Evolutionary conservation across 768 basidiomycete genomes (phyloP), one percentile per base, ranked within the genome.

Genomic region (Omphalotus guepiniiformis): DNA sequence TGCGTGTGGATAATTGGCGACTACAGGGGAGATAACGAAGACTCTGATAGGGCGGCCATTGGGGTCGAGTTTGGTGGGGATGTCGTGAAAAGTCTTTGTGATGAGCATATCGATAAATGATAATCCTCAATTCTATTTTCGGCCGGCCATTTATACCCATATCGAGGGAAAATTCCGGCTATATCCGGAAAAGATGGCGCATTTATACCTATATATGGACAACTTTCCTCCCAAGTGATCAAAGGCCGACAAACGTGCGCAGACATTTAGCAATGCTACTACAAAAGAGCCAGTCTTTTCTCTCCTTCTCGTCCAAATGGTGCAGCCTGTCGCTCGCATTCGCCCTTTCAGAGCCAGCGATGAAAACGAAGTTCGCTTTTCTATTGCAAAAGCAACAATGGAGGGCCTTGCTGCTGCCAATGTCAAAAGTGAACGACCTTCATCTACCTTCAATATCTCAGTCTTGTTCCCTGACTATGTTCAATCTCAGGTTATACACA

Each of bases 1-100:
- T 21, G 91, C 93, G 37, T 91, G 76, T 1, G 93, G 93, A 61
- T 95, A 93, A 39, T 83, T 78, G 9, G 86, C 83, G 12, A 93
- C 61, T 42, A 72, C 75, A 6, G 93, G 93, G 16, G 88, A 79
- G 49, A 93, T 85, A 26, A 96, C 72, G 60, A 85, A 93, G 32
- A 95, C 81, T 45, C 92, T 74, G 52, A 93, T 85, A 0, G 85
- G 82, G 16, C 36, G 38, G 22, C 70, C 59, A 34, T 63, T 64
- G 11, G 71, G 65, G 57, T 83, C 73, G 36, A 88, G 76, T 42
- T 76, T 80, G 45, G 85, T 81, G 32, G 84, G 79, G 4, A 96
- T 64, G 58, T 95, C 93, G 58, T 85, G 74, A 65, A 78, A 80
- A 13, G 82, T 80, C 57, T 86, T 88, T 50, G 77, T 79, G 74